Conservation (phyloP, 345 rosid species). For the Aquilaria malaccensis region DNA sequence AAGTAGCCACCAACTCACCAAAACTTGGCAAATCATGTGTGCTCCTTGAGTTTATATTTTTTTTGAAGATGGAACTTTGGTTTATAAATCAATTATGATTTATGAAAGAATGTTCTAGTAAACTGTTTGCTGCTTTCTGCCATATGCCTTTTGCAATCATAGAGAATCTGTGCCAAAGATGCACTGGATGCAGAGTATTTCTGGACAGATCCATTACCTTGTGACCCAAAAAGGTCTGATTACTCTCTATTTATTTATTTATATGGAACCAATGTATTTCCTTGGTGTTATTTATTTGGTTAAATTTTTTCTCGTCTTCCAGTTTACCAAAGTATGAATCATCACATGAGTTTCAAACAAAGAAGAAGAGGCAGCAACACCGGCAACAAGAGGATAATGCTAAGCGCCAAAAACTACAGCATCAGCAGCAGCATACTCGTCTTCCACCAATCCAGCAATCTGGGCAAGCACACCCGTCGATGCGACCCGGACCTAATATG, state of each 20-base stretch:
- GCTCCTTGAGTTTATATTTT: too few relatives aligned
- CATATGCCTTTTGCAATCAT: slow-evolving; percentile 6
- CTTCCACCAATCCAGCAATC: slow-evolving; percentile 81
- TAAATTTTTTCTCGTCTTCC: slow-evolving; percentile 2
- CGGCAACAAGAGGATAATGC: slow-evolving; percentile 84
- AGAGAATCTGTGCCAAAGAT: slow-evolving; percentile 96
- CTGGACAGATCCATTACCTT: slow-evolving; percentile 94
- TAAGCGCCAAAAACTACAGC: slow-evolving; percentile 82
- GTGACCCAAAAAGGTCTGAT: slow-evolving; percentile 82
- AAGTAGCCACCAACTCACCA: too few relatives aligned
- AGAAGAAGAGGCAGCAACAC: slow-evolving; percentile 92
- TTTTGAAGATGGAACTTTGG: too few relatives aligned
- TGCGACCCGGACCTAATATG: slow-evolving; percentile 36
- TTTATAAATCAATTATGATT: too few relatives aligned
- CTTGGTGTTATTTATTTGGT: neutral
- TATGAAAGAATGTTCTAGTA: neutral
- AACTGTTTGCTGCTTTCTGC: neutral
- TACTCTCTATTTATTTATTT: slow-evolving; percentile 2
- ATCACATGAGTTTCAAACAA: slow-evolving; percentile 95
- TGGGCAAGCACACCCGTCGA: slow-evolving; percentile 68
- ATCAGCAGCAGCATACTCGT: slow-evolving; percentile 65
- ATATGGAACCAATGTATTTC: neutral
- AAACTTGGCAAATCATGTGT: too few relatives aligned
- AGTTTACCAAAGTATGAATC: slow-evolving; percentile 92
- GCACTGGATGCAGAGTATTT: slow-evolving; percentile 96